Conservation (phyloP, 257 asterid genomes). For the Solanum virginianum region DNA sequence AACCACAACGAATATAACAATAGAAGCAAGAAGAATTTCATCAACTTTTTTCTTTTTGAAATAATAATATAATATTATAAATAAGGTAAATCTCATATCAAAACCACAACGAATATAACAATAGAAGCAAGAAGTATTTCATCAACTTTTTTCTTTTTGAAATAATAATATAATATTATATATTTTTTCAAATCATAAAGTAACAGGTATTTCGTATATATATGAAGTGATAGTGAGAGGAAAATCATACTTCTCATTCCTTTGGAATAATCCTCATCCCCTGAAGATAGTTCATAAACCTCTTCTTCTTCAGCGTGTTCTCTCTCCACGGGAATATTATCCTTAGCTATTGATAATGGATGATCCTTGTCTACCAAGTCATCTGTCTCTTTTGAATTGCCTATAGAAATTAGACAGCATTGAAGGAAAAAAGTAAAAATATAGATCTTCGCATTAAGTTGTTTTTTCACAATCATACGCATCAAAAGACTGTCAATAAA, state of each 20-base stretch:
- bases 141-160: not conserved
- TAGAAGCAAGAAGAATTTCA: not conserved
- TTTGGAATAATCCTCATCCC: conserved; percentile 66
- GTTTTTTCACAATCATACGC: not conserved
- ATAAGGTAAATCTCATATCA: not conserved
- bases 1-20: not conserved
- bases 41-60: not conserved
- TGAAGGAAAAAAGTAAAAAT: not conserved
- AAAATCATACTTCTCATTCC: conserved; percentile 80
- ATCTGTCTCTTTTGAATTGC: conserved; percentile 26
- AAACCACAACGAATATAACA: not conserved
- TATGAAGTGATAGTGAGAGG: not conserved
- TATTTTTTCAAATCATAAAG: not conserved
- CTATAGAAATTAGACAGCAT: conserved; percentile 10
- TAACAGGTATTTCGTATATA: not conserved
- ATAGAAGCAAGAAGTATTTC: not conserved
- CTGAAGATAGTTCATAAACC: conserved; percentile 67
- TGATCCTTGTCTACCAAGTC: conserved; percentile 24
- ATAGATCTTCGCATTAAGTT: not conserved
- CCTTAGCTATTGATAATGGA: conserved; percentile 11
- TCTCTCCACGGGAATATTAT: conserved; percentile 17
- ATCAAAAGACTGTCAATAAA: not conserved
- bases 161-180: not conserved
- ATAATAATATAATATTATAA: no score
- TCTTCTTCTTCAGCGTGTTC: conserved; percentile 34